Conservation (phyloP, 2,329 filamentous ascomycete genomes). For the Fusarium sp. region DNA sequence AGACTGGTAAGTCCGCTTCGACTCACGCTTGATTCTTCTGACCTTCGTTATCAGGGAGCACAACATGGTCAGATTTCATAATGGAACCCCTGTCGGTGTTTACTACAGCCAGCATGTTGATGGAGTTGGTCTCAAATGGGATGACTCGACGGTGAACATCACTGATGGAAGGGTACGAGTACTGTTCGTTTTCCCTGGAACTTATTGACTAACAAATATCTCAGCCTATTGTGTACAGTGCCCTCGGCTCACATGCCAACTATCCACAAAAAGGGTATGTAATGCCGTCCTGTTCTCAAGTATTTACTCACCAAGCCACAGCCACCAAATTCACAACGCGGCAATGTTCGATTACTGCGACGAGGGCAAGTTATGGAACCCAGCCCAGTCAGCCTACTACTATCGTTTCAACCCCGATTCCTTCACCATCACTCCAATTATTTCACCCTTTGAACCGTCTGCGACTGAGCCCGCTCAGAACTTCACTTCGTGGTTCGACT, state of each 20-base stretch:
- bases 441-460: conserved; percentile 19
- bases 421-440: conserved; percentile 37
- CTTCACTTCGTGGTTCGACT: conserved; percentile 52
- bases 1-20: conserved; percentile 40
- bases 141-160: conserved; percentile 41
- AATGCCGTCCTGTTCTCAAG: accelerated
- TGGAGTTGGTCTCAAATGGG: conserved; percentile 46
- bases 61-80: conserved; percentile 44
- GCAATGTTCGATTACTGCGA: conserved; percentile 51
- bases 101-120: conserved; percentile 48
- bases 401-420: conserved; percentile 48
- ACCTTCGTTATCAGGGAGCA: conserved; percentile 32
- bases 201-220: background rate
- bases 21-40: background rate
- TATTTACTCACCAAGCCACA: conserved; percentile 18
- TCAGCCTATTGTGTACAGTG: conserved; percentile 52
- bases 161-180: conserved; percentile 45
- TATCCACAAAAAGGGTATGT: conserved; percentile 48
- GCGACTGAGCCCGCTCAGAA: conserved; percentile 35
- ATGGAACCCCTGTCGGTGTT: conserved; percentile 45
- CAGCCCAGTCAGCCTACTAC: conserved; percentile 52
- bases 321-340: conserved; percentile 49
- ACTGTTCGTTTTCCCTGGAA: too few species aligned
- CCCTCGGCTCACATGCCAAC: conserved; percentile 52
- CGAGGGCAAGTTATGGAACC: conserved; percentile 51